These are phyloP conservation scores for Phallus indusiatus DNA, from an alignment of 768 basidiomycete genomes.

Conservation along the genomic window DNA sequence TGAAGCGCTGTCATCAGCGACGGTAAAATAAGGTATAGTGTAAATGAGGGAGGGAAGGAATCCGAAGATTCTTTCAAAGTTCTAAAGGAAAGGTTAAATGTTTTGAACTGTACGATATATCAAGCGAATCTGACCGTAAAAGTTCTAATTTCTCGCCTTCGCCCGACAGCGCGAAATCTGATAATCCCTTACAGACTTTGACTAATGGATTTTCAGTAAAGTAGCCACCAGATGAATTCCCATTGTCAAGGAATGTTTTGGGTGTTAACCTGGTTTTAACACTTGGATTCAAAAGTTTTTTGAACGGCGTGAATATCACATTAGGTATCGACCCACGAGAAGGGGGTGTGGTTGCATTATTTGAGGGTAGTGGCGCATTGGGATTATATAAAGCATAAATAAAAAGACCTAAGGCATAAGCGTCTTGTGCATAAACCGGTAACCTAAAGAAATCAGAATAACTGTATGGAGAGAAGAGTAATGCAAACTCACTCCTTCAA, in stretches of 20 bases:
- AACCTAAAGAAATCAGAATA: constrained; percentile 22
- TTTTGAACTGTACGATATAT: not conserved
- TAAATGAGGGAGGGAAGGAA: constrained; percentile 80
- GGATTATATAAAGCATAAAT: constrained; percentile 87
- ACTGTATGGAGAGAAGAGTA: constrained; percentile 24
- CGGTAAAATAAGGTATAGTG: constrained; percentile 79
- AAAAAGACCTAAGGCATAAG: constrained; percentile 82
- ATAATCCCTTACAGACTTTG: constrained; percentile 75
- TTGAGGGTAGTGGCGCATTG: constrained; percentile 47
- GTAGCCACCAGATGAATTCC: constrained; percentile 70
- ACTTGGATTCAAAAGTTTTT: constrained; percentile 84
- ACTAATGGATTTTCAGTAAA: constrained; percentile 77
- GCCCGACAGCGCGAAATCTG: constrained; percentile 70
- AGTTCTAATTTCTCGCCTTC: constrained; percentile 73
- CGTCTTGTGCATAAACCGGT: constrained; percentile 61
- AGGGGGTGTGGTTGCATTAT: constrained; percentile 46
- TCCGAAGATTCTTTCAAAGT: constrained; percentile 70
- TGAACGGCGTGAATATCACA: constrained; percentile 69
- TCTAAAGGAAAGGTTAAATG: constrained; percentile 29
- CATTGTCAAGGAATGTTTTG: constrained; percentile 68
- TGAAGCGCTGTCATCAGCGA: constrained; percentile 72
- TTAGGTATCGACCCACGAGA: constrained; percentile 70
- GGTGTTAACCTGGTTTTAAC: constrained; percentile 69
- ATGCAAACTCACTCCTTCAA: constrained; percentile 63
- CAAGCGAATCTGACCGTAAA: constrained; percentile 41